Base-by-base conservation (phyloP, 75 land plant genomes). In the Chamaecyparis obtusa region DNA sequence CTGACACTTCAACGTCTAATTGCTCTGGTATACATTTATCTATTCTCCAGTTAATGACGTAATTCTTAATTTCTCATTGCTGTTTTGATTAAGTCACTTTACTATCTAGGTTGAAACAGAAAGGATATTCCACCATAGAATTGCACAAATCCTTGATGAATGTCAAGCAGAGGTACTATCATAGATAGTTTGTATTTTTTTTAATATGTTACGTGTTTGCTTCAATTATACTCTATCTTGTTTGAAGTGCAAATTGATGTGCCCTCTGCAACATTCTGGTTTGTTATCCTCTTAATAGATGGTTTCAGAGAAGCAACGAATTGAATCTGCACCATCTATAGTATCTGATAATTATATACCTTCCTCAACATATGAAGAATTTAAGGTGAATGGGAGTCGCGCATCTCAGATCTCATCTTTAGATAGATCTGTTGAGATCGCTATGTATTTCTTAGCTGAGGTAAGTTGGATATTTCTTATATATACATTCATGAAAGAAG, bases 1-100 rank as follows among this genome's bases (percentile, higher is more conserved):
- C 87, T 94, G 32, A 96, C 94, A 57, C 88, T 97, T 32, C 99
- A 97, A 83, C 86, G 96, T 30, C 89, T 96, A 39, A 89, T 97
- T 74, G 90, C 95, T 7, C 91, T 97, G 97, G 97, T 97, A 90
- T 60, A 72, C 11, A 51, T 41, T 81, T 49, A 79, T 44, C 27
- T 79, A 37, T 46, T 69, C 21, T 43, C 43, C 80, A 71, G 19
- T 24, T 75, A n/a, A 77, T 33, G 35, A 43, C 43, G 2, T 86
- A 41, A 39, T 79, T 3, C 33, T 81, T 81, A 27, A 11, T 44
- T 81, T 44, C 83, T 81, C 49, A 43, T 46, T 49, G 46, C 10
- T 46, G 48, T 44, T 44, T 24, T 81, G 83, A 37, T 85, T 56
- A 24, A 14, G 19, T 36, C 17, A 24, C 35, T 46, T 24, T 86